Base-by-base conservation (phyloP, 2,329 filamentous ascomycete species). In the Penicillium sp. region DNA sequence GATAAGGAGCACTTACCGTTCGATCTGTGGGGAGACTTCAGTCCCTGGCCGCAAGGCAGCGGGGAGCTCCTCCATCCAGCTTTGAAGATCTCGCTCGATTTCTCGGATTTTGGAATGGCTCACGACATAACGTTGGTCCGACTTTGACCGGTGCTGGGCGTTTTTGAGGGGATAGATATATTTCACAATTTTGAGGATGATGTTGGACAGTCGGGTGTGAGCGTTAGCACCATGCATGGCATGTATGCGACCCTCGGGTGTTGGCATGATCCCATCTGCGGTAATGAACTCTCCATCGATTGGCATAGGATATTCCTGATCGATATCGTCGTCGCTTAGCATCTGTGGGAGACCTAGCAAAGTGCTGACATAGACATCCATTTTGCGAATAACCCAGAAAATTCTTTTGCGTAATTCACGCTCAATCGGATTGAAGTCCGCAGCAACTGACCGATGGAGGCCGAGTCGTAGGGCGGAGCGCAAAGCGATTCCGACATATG, bases 381-480 rank as follows among this genome's bases (percentile, higher is more conserved):
- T 80, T 63, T 81, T 83, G 49, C 81, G 78, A 21, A 83, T 70
- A 11, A 81, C 74, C 82, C 82, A 83, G 66, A 83, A 83, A 54
- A 82, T 88, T 65, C 90, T 86, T 73, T 91, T 90, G 51, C 90
- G 87, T 51, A 91, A 85, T 75, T 93, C 89, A 70, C 89, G 87
- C 70, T 89, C 88, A 56, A 93, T 85, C 53, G 90, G 88, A 68
- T 91, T 89, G 63, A 90, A 86, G 59, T 86, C 84, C 52, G 90
- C 86, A 13, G 88, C 82, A 6, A 94, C 78, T 63, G 90, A 86
- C 56, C 91, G 88, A 74, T 95, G 91, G 29, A 94, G 81, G 7
- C 91, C 91, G 78, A 94, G 88, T 30, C 91, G 86, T 38, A 94
- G 78, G n/a, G 90, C 88, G 7, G 90, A 90, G 55, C 91, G 86